phyloP scores from a whole-genome alignment of 2,329 filamentous ascomycete genomes.

The Talaromyces sp. region DNA sequence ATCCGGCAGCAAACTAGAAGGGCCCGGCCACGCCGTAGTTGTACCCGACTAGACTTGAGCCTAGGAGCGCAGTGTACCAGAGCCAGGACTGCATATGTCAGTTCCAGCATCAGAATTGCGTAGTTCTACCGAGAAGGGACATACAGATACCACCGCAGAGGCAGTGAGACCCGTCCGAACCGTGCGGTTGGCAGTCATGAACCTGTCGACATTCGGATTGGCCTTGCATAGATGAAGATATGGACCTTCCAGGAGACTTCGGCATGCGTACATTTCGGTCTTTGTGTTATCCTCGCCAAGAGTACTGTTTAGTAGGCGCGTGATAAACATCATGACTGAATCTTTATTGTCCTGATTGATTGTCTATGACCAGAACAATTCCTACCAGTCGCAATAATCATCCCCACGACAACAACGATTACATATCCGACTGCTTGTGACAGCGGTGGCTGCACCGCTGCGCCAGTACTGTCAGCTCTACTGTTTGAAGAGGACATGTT shows the following conservation, averaged over 20 bases:
- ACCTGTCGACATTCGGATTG: constrained; percentile 31
- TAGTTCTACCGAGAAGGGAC: constrained; percentile 13
- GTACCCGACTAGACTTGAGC: constrained; percentile 53
- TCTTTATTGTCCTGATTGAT: constrained; percentile 2
- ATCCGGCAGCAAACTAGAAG: constrained; percentile 59
- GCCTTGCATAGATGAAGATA: neutral
- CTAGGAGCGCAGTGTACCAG: constrained; percentile 55
- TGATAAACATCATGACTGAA: constrained; percentile 49
- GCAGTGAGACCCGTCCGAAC: constrained; percentile 54
- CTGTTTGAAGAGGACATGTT: constrained; percentile 17
- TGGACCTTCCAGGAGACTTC: neutral
- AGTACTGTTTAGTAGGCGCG: constrained; percentile 49
- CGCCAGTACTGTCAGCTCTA: constrained; percentile 22
- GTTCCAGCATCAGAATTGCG: neutral
- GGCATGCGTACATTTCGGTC: constrained; percentile 54
- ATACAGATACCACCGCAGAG: constrained; percentile 53
- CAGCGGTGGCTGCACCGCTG: constrained; percentile 33
- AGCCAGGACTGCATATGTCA: constrained; percentile 46
- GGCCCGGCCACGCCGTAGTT: constrained; percentile 56
- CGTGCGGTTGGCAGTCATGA: constrained; percentile 55
- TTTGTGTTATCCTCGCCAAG: constrained; percentile 54
- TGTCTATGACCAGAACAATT: neutral
- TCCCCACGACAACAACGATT: constrained; percentile 43
- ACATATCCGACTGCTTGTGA: constrained; percentile 45
- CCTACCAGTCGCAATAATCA: constrained; percentile 43